Percentiles rank a stretch among this genome's conserved stretches.
These are phyloP conservation scores for Cymbidium sinense DNA, from an alignment of 106 monocot genomes.

Conservation along the genomic window DNA sequence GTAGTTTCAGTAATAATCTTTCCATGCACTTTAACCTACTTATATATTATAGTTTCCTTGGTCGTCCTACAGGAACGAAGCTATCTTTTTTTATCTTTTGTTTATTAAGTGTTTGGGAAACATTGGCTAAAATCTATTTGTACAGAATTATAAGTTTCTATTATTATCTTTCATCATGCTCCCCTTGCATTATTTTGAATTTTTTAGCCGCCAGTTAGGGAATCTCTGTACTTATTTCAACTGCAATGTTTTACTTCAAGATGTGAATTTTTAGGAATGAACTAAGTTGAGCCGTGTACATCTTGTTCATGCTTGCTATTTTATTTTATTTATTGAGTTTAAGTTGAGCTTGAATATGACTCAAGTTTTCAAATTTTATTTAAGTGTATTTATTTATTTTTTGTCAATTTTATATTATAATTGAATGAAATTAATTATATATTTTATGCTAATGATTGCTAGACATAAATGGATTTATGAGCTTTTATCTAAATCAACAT, in stretches of 20 bases:
- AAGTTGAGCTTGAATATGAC: too few species aligned
- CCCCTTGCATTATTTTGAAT: not conserved
- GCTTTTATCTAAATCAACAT: too few species aligned
- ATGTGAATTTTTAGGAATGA: not conserved
- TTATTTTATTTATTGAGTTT: too few species aligned
- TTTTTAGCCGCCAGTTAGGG: not conserved
- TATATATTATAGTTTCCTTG: not conserved
- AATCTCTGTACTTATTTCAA: not conserved
- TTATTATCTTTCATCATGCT: not conserved
- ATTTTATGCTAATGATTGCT: too few species aligned
- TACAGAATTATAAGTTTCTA: not conserved
- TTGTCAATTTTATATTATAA: too few species aligned
- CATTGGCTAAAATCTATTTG: not conserved
- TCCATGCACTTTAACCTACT: not conserved
- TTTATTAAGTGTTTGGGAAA: not conserved
- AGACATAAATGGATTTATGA: too few species aligned
- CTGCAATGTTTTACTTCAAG: not conserved
- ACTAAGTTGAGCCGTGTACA: not conserved
- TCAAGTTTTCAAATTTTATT: too few species aligned
- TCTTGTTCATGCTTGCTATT: not conserved
- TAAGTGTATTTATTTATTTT: too few species aligned
- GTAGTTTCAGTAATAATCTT: not conserved
- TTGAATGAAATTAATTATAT: too few species aligned
- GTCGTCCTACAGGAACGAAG: not conserved
- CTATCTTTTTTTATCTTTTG: not conserved